These are phyloP conservation scores for Coemansia asiatica DNA, from an alignment of 192 early-diverging fungal species.

Conservation along the genomic window DNA sequence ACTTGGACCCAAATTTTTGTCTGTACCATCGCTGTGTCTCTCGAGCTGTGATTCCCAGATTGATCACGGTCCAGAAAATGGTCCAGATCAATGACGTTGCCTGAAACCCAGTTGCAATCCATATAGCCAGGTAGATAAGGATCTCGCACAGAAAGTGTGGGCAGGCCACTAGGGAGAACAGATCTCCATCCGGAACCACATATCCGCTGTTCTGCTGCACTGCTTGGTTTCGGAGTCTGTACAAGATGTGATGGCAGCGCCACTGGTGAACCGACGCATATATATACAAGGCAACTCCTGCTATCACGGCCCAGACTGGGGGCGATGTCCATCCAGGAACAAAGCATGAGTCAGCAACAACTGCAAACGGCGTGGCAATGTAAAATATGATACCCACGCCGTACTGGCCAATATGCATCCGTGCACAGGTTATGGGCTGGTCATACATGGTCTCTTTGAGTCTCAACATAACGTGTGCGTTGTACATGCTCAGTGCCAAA, in stretches of 20 bases:
- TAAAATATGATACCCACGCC: constrained; percentile 67
- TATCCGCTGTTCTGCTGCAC: constrained; percentile 40
- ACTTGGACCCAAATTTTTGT: constrained; percentile 59
- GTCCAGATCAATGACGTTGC: constrained; percentile 46
- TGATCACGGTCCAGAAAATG: constrained; percentile 63
- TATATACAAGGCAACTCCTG: constrained; percentile 48
- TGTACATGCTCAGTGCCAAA: constrained; percentile 29
- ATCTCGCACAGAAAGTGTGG: constrained; percentile 78
- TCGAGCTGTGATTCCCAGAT: constrained; percentile 62
- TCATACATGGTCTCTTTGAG: constrained; percentile 36
- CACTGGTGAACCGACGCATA: constrained; percentile 68
- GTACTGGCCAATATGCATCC: constrained; percentile 67
- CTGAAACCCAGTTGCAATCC: constrained; percentile 53
- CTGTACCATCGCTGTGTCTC: constrained; percentile 73
- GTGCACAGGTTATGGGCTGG: constrained; percentile 33
- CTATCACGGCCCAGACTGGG: constrained; percentile 8
- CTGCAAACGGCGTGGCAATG: constrained; percentile 38
- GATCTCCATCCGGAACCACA: constrained; percentile 64
- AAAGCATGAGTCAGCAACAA: constrained; percentile 25
- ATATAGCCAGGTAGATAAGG: constrained; percentile 63
- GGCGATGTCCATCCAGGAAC: constrained; percentile 6
- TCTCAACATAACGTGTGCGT: constrained; percentile 26
- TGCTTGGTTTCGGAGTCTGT: constrained; percentile 50
- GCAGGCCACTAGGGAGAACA: constrained; percentile 62
- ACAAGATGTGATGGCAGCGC: constrained; percentile 66